Evolutionary conservation across 192 early-diverging fungal genomes (phyloP), one percentile per base, ranked within the genome.

Genomic region (Mortierella hygrophila): DNA sequence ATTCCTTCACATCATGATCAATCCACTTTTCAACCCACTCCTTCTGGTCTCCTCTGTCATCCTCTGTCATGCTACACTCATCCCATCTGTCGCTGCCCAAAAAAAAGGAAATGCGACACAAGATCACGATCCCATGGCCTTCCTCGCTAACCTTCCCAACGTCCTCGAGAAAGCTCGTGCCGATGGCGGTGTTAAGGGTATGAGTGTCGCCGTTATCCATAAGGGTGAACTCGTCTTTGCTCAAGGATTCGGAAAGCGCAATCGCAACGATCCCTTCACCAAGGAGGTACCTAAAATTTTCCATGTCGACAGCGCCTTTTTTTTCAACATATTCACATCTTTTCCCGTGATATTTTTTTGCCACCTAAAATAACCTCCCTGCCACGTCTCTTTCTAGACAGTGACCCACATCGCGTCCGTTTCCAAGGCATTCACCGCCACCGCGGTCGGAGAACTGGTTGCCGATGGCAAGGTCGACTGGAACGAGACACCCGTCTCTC

Each of bases 171-270:
- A 70, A 1, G 77, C 37, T 13, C 41, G 46, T 29, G 29, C 57
- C 21, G 38, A 52, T 0, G 46, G 68, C 15, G 77, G 77, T 16
- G 38, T 79, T 40, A 42, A n/a, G 10, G 77, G 77, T 4, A 42
- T 71, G 77, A 79, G 77, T 57, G 70, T 79, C 52, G 77, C 69
- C 47, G 37, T 79, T 21, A 13, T 54, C 37, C 37, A 79, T 54
- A 79, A 72, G 54, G 77, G 77, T 32, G 70, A 79, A 35, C 32
- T 79, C n/a, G 46, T 79, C 15, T 79, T 72, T 57, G 77, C 77
- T 2, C 49, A 79, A 16, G 77, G 77, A 3, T 79, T 79, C 21
- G 77, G 77, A 37, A 54, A 72, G 52, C 46, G 77, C 21, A 79
- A 79, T 20, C 52, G 71, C 6, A 29, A 72, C 29, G 77, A 79